Evolutionary conservation across 768 basidiomycete genomes (phyloP).

Genomic region (Floccularia luteovirens): DNA sequence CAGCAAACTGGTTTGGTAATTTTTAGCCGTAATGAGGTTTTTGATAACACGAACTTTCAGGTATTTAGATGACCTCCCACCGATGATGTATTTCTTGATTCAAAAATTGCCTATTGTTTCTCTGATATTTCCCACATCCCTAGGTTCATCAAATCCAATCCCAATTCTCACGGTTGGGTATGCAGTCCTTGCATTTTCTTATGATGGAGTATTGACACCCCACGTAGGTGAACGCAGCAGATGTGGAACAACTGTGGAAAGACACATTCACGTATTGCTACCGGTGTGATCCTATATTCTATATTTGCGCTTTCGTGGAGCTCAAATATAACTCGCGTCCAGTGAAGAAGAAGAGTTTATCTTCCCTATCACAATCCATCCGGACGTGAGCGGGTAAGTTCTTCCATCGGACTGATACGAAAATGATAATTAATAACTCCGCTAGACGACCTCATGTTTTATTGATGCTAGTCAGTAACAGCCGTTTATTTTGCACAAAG

Average conservation of each 20-base stretch:
- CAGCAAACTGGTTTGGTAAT: conserved; percentile 54
- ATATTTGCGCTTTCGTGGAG: not conserved
- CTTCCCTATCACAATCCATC: conserved; percentile 76
- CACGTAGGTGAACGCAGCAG: conserved; percentile 50
- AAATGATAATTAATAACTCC: no score
- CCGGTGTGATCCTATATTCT: conserved; percentile 22
- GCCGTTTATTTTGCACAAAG: not conserved
- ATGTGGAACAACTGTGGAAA: conserved; percentile 71
- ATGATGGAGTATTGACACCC: not conserved
- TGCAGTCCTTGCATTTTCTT: no score
- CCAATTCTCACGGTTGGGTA: conserved; percentile 72
- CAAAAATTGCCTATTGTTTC: not conserved
- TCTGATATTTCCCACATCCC: conserved; percentile 1
- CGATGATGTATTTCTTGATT: conserved; percentile 56
- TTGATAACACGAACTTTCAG: conserved; percentile 16
- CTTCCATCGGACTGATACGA: conserved; percentile 1
- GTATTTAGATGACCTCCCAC: conserved; percentile 70
- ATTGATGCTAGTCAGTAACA: conserved; percentile 50
- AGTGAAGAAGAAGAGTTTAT: conserved; percentile 60
- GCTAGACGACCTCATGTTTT: conserved; percentile 59
- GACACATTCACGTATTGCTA: conserved; percentile 67
- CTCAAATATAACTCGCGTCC: conserved; percentile 6
- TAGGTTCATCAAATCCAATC: conserved; percentile 63
- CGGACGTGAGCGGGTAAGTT: conserved; percentile 63
- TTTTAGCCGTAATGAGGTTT: no score